Conservation (phyloP, 441 rosid species). For the Kokia cookei region DNA sequence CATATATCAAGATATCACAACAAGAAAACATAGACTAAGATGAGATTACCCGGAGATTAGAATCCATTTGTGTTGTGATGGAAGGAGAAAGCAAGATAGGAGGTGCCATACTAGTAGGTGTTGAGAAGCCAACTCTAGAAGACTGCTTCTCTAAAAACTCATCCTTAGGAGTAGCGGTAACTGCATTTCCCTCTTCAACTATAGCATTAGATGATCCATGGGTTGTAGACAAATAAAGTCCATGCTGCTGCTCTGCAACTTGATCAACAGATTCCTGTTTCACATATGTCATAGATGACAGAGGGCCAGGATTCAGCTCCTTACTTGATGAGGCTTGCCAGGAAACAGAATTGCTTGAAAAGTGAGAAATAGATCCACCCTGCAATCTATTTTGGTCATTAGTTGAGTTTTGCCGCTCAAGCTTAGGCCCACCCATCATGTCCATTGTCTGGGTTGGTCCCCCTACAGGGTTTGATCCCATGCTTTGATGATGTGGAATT, state of each 20-base stretch:
- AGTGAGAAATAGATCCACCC: conserved; percentile 46
- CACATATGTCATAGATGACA: conserved; percentile 42
- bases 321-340: conserved; percentile 49
- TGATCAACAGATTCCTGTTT: conserved; percentile 65
- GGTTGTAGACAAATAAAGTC: conserved; percentile 27
- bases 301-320: conserved; percentile 34
- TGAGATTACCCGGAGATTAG: conserved; percentile 47
- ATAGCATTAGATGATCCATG: conserved; percentile 30
- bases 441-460: conserved; percentile 50
- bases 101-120: conserved; percentile 6
- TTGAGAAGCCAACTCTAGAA: conserved; percentile 42
- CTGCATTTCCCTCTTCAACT: conserved; percentile 40
- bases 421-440: conserved; percentile 48
- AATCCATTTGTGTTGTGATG: conserved; percentile 32
- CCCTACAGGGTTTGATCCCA: conserved; percentile 55
- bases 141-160: conserved; percentile 53
- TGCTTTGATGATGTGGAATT: conserved; percentile 44
- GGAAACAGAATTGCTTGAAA: conserved; percentile 50
- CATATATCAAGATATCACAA: background rate
- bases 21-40: background rate
- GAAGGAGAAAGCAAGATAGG: conserved; percentile 23
- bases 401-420: conserved; percentile 52
- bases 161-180: conserved; percentile 41
- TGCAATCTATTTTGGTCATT: conserved; percentile 56
- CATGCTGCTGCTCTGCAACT: conserved; percentile 29